Conservation (phyloP, 352 stramenopile species). For the Phytophthora megakarya region DNA sequence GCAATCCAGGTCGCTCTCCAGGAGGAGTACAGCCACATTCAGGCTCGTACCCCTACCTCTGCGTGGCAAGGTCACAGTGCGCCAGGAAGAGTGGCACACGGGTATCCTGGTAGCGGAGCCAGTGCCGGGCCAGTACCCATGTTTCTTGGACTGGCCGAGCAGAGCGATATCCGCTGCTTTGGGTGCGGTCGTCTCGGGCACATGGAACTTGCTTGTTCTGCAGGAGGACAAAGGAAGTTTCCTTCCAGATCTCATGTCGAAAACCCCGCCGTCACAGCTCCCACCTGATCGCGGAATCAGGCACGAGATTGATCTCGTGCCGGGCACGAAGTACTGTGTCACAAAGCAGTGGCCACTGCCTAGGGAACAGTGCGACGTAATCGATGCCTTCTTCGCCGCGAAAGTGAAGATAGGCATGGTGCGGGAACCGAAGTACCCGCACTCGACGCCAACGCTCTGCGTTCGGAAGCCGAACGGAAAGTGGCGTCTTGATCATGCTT, state of each 20-base stretch:
- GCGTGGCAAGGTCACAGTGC: too few species aligned
- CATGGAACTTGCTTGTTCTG: slow-evolving; percentile 12
- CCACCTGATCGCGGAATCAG: slow-evolving; percentile 18
- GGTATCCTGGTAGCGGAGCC: too few species aligned
- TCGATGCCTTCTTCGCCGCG: slow-evolving; percentile 34
- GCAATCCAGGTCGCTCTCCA: too few species aligned
- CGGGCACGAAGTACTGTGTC: slow-evolving; percentile 27
- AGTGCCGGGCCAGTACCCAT: slow-evolving; percentile 5
- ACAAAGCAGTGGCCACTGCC: slow-evolving; percentile 33
- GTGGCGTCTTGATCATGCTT: background rate
- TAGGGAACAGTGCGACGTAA: slow-evolving; percentile 28
- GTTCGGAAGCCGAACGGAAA: background rate
- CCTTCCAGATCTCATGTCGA: slow-evolving; percentile 3
- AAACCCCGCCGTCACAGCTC: slow-evolving; percentile 17
- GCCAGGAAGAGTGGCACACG: too few species aligned
- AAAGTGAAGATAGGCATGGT: slow-evolving; percentile 18
- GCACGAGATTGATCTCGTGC: slow-evolving; percentile 28
- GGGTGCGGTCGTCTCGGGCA: slow-evolving; percentile 4
- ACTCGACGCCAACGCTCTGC: background rate
- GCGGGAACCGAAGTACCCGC: slow-evolving; percentile 21
- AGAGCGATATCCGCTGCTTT: background rate
- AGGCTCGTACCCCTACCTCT: too few species aligned
- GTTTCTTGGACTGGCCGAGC: slow-evolving; percentile 2
- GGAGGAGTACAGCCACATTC: too few species aligned
- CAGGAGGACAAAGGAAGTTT: background rate